Conservation (phyloP, 2,329 filamentous ascomycete species). For the Ophioceras dolichostomum region DNA sequence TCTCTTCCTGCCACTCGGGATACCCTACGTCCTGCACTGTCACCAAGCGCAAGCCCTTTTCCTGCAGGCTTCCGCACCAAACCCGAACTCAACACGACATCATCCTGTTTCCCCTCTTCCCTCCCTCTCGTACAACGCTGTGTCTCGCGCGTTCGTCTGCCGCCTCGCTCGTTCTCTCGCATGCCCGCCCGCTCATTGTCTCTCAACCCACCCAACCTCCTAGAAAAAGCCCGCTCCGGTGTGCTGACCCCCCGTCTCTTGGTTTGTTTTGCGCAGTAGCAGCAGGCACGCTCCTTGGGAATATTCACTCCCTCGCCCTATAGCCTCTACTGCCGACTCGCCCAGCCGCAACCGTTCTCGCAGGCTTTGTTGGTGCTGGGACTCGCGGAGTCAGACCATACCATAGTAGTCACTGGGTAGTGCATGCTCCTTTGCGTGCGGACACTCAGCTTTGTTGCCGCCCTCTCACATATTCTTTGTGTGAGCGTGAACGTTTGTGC, state of each 20-base stretch:
- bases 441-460: background rate
- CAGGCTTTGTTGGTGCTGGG: background rate
- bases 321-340: background rate
- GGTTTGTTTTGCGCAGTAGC: background rate
- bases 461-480: background rate
- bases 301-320: background rate
- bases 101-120: constrained; percentile 1
- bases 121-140: background rate
- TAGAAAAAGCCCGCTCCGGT: too few species aligned
- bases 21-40: background rate
- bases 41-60: background rate
- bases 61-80: constrained; percentile 4
- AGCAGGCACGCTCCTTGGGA: too few species aligned
- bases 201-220: too few species aligned
- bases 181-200: too few species aligned
- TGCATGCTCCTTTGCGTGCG: too few species aligned
- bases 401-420: too few species aligned
- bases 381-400: too few species aligned
- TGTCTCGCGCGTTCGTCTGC: background rate
- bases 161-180: background rate
- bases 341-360: too few species aligned
- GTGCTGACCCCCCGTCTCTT: too few species aligned
- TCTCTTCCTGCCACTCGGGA: background rate
- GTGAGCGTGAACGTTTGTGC: too few species aligned
- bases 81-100: background rate